phyloP scores from a whole-genome alignment of 139 green algal species.

The Astrephomene gubernaculifera region DNA sequence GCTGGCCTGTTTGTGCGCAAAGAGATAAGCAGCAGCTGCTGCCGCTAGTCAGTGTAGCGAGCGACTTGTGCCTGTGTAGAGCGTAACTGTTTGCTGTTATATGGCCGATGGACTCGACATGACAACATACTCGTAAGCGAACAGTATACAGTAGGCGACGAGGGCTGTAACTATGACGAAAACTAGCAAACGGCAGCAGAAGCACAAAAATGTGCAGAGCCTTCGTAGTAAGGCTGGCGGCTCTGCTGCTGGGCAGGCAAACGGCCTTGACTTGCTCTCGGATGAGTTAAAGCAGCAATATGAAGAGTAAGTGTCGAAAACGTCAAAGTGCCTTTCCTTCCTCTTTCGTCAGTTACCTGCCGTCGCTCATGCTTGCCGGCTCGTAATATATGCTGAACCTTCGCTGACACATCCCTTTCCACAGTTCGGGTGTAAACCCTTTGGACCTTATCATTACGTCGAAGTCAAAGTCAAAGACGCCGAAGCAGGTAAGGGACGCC shows the following conservation, averaged over 20 bases:
- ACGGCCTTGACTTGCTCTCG: conserved; percentile 32
- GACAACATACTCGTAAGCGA: too few relatives aligned
- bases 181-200: conserved; percentile 63
- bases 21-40: too few relatives aligned
- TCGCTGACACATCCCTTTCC: neutral
- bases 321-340: too few relatives aligned
- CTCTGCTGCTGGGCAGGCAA: neutral
- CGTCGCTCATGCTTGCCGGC: too few relatives aligned
- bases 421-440: conserved; percentile 18
- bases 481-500: conserved; percentile 29
- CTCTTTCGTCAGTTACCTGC: neutral
- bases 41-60: too few relatives aligned
- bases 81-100: too few relatives aligned
- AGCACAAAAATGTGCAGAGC: conserved; percentile 49
- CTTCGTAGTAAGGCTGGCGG: conserved; percentile 49
- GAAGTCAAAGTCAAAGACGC: neutral
- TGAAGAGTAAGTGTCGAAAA: conserved; percentile 38
- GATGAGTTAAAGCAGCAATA: conserved; percentile 43
- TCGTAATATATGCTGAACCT: too few relatives aligned
- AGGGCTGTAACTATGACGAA: conserved; percentile 36
- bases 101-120: too few relatives aligned
- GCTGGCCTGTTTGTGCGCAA: too few relatives aligned
- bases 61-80: too few relatives aligned
- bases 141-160: too few relatives aligned
- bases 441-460: neutral